Conservation (phyloP, 2,329 filamentous ascomycete species). For the Cadophora malorum region DNA sequence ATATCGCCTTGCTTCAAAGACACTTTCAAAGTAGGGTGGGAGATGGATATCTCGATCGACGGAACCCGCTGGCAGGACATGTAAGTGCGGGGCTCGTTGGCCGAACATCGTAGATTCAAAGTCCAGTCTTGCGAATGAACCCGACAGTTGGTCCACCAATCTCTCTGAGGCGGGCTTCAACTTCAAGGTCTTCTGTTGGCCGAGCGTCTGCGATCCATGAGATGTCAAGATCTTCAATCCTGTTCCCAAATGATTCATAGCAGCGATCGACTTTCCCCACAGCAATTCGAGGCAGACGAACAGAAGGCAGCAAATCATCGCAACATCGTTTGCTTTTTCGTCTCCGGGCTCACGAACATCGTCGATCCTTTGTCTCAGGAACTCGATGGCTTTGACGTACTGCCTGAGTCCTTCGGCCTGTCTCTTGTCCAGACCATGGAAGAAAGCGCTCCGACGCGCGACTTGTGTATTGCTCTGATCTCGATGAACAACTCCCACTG, state of each 20-base stretch:
- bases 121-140: slow-evolving; percentile 2
- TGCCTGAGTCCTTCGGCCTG: neutral
- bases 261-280: slow-evolving; percentile 1
- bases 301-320: slow-evolving; percentile 8
- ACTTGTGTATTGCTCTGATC: neutral
- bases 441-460: neutral
- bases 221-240: slow-evolving; percentile 10
- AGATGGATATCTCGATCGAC: neutral
- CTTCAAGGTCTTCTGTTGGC: neutral
- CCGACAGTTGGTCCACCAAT: neutral
- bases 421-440: neutral
- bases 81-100: neutral
- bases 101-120: slow-evolving; percentile 12
- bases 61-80: neutral
- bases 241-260: slow-evolving; percentile 1
- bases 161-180: neutral
- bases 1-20: neutral
- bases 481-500: slow-evolving; percentile 12
- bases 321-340: slow-evolving; percentile 6
- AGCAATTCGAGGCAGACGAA: slow-evolving; percentile 19
- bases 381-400: slow-evolving; percentile 18
- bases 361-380: slow-evolving; percentile 2
- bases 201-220: neutral
- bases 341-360: neutral
- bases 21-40: neutral